A percentile compares a stretch with the other conserved stretches of the same genome.
Conservation (phyloP, 306 rosid species). For the Astragalus glycyphyllos region DNA sequence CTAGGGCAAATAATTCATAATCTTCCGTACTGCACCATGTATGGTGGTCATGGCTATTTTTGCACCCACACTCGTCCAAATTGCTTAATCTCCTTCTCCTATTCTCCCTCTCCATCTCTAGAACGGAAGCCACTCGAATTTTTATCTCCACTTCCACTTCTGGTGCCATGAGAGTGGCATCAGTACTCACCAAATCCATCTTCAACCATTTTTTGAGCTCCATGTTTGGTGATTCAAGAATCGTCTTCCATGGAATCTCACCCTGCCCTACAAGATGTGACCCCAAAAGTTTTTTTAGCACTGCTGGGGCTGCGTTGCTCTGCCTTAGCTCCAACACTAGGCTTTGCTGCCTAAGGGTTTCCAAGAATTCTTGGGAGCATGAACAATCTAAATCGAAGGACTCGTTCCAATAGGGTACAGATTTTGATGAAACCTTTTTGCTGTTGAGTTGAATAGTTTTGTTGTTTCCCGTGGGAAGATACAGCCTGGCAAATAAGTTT, state of each 20-base stretch:
- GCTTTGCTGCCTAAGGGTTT: slow-evolving; percentile 56
- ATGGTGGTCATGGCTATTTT: slow-evolving; percentile 46
- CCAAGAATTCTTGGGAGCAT: slow-evolving; percentile 56
- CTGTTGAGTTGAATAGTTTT: slow-evolving; percentile 50
- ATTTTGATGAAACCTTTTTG: slow-evolving; percentile 50
- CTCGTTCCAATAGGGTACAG: slow-evolving; percentile 66
- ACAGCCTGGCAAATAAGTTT: slow-evolving; percentile 59
- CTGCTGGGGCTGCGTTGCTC: slow-evolving; percentile 38
- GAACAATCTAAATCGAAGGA: slow-evolving; percentile 71
- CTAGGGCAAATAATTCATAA: slow-evolving; percentile 65
- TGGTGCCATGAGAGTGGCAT: slow-evolving; percentile 35
- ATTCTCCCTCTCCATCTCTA: slow-evolving; percentile 28
- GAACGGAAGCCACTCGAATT: slow-evolving; percentile 35
- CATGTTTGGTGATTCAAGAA: slow-evolving; percentile 67
- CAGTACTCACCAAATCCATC: slow-evolving; percentile 42
- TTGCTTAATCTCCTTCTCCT: slow-evolving; percentile 35
- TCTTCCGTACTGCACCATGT: slow-evolving; percentile 50
- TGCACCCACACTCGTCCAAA: slow-evolving; percentile 68
- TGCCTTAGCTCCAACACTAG: slow-evolving; percentile 76
- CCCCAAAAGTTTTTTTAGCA: slow-evolving; percentile 52
- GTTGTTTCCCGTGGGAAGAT: slow-evolving; percentile 59
- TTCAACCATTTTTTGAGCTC: slow-evolving; percentile 69
- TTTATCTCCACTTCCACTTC: slow-evolving; percentile 63
- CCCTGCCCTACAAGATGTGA: slow-evolving; percentile 70
- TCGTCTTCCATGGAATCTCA: slow-evolving; percentile 67